Conservation (phyloP, 192 early-diverging fungal species). For the Coemansia guatemalensis region DNA sequence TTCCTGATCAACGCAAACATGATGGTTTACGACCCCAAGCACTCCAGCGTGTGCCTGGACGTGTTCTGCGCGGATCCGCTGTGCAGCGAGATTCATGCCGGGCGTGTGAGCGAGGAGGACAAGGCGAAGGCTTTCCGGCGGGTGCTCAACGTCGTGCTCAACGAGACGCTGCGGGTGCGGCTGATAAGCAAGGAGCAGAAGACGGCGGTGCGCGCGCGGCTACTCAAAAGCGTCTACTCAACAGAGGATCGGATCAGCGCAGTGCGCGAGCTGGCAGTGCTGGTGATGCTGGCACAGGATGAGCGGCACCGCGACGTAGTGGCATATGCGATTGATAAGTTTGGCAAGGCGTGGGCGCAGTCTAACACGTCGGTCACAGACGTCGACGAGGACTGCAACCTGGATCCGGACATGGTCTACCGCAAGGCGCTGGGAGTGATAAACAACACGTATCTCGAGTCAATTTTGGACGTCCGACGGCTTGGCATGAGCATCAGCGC, state of each 20-base stretch:
- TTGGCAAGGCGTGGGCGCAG: slow-evolving; percentile 40
- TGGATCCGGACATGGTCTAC: slow-evolving; percentile 51
- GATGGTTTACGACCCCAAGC: slow-evolving; percentile 50
- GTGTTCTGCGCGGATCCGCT: slow-evolving; percentile 52
- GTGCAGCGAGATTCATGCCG: slow-evolving; percentile 52
- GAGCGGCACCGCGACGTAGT: slow-evolving; percentile 38
- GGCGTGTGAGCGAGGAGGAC: slow-evolving; percentile 45
- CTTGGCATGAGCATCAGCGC: slow-evolving; percentile 52
- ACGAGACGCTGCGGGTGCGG: slow-evolving; percentile 51
- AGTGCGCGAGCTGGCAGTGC: slow-evolving; percentile 43
- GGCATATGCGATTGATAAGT: slow-evolving; percentile 33
- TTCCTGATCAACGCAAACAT: slow-evolving; percentile 53
- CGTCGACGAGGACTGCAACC: slow-evolving; percentile 51
- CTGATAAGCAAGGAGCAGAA: slow-evolving; percentile 52
- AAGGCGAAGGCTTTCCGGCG: slow-evolving; percentile 54
- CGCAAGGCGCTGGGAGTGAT: slow-evolving; percentile 51
- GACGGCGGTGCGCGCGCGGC: slow-evolving; percentile 41
- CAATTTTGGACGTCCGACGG: slow-evolving; percentile 43
- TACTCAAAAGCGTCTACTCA: slow-evolving; percentile 41
- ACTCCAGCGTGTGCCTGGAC: slow-evolving; percentile 44
- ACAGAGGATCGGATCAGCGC: slow-evolving; percentile 45
- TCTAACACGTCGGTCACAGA: slow-evolving; percentile 35
- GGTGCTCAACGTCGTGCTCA: slow-evolving; percentile 51
- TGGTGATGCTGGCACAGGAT: slow-evolving; percentile 50
- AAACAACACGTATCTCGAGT: slow-evolving; percentile 48